Evolutionary conservation across 2,329 filamentous ascomycete species (phyloP), one percentile per base, ranked within the genome.

Genomic region (Lojkania enalia): DNA sequence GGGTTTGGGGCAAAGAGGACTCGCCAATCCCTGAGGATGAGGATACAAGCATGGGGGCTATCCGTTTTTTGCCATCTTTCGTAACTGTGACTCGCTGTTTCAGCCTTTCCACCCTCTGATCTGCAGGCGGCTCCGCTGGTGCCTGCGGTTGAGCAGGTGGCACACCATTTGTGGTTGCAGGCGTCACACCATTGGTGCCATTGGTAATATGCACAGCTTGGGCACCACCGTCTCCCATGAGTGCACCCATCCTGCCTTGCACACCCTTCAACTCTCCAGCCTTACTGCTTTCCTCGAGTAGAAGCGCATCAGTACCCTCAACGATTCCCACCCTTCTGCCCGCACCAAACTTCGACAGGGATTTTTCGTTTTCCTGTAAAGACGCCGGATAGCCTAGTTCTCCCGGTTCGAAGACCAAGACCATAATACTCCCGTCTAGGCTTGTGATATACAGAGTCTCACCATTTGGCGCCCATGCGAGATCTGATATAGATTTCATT

Each of bases 11-110:
- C 11, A 96, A 74, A 13, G 91, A 95, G 0, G 91, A 95, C 61
- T 91, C 85, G 9, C 88, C 89, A 1, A 86, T 88, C 2, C 88
- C 90, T 6, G 91, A 92, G 0, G 90, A 90, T 0, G 92, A 95
- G 2, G 76, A 77, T 5, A 99, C 89, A 11, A 99, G 78, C 52
- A 99, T 77, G 1, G 94, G 94, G 3, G 90, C 88, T 43, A 99
- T 92, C 42, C 94, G 83, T 74, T 99, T 99, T 73, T 94, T 97
- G 20, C 94, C 94, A 55, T 99, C 92, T 67, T 96, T 97, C 0
- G 90, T 95, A 48, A 96, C 86, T 0, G 92, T 96, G 3, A 97
- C 91, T 40, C 94, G 82, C 51, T 92, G 89, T 71, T 97, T 97
- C 52, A 97, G 72, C 51, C 81, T 80, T 55, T 87, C 83, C 3